Base-by-base conservation (phyloP, 192 early-diverging fungal genomes). In the Dissophora globulifera region DNA sequence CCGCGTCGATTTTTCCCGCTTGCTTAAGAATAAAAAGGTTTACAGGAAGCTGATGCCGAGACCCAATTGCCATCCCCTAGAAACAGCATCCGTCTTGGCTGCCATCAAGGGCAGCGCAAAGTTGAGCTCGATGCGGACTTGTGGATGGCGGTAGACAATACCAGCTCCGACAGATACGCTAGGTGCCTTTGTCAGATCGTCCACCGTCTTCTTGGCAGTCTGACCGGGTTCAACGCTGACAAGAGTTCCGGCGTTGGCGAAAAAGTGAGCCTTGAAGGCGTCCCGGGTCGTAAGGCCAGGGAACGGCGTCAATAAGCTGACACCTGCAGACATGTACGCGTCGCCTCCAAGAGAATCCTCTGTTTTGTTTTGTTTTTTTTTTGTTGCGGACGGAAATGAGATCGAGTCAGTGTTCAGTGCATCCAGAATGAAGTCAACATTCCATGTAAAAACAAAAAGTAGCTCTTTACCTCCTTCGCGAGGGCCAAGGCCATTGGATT, bases 321-420 rank as follows among this genome's bases (percentile, higher is more conserved):
- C 27, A 0, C 95, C 94, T 0, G 86, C 88, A 6, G 93, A 85
- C 71, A 90, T 87, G 71, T 93, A 97, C 32, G 86, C 72, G 59
- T 97, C 93, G n/a, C 94, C 97, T 41, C 97, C 97, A 8, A 98
- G 67, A 7, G 90, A 84, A 78, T 99, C 96, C 47, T 78, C 75
- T 83, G 35, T 23, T 11, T n/a, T n/a, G n/a, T n/a, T 19, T 19
- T n/a, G n/a, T n/a, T n/a, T n/a, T n/a, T n/a, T n/a, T n/a, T n/a
- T n/a, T n/a, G n/a, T n/a, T 38, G 47, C 47, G 47, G 47, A 49
- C 11, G 20, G 26, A 49, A 49, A 25, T 23, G 6, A 23, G 26
- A 8, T 7, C 43, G 13, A 7, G n/a, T n/a, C n/a, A n/a, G n/a
- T n/a, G n/a, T n/a, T n/a, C n/a, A n/a, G n/a, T n/a, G n/a, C n/a